Evolutionary conservation across 78 protist genomes (phyloP).

Genomic region (Emiliania huxleyi): DNA sequence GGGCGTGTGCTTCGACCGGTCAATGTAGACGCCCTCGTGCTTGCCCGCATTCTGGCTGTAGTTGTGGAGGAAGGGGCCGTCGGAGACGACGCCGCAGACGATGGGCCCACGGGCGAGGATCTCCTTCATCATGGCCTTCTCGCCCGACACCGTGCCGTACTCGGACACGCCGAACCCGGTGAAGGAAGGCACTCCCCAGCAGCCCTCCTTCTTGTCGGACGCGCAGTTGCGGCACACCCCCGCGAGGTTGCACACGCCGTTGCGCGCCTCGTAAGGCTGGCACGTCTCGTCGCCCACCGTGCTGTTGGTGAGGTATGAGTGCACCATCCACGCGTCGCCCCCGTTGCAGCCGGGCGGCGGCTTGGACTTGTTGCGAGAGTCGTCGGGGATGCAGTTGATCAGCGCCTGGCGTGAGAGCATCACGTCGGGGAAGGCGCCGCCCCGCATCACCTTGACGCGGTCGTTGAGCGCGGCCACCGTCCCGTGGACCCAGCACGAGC

Average conservation of each 20-base stretch:
- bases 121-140: slow-evolving; percentile 67
- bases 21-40: neutral
- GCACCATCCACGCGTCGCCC: neutral
- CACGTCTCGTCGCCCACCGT: slow-evolving; percentile 67
- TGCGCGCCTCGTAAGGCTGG: slow-evolving; percentile 6
- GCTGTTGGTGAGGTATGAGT: neutral
- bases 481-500: slow-evolving; percentile 58
- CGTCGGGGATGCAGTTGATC: slow-evolving; percentile 63
- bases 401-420: slow-evolving; percentile 69
- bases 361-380: slow-evolving; percentile 21
- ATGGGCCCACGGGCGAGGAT: slow-evolving; percentile 69
- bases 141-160: slow-evolving; percentile 73
- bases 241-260: slow-evolving; percentile 57
- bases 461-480: slow-evolving; percentile 64
- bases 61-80: neutral
- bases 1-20: no score
- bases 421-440: slow-evolving; percentile 60
- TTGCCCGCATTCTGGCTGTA: neutral
- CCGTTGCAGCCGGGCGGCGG: neutral
- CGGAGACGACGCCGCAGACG: slow-evolving; percentile 52
- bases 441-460: slow-evolving; percentile 74
- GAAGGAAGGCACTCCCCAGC: slow-evolving; percentile 61
- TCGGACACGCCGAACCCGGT: slow-evolving; percentile 57
- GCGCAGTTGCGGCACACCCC: slow-evolving; percentile 72
- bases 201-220: no score